Evolutionary conservation across 176 grass and related monocot genomes (phyloP).

Genomic region (Aegilops tauschii): DNA sequence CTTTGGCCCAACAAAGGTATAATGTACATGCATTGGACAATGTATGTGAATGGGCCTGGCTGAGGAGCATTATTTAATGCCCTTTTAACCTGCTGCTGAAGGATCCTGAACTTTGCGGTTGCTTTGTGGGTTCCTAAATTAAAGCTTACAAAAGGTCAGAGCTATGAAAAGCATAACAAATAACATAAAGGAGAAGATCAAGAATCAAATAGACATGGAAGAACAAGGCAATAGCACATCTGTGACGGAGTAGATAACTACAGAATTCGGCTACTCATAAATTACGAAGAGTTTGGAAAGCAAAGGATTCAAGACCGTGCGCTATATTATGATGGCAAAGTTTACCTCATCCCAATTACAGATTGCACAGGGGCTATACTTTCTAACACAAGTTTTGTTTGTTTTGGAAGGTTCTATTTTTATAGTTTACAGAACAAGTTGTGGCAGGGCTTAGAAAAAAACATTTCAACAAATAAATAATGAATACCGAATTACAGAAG

Average conservation of each 20-base stretch:
- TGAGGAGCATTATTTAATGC: slow-evolving; percentile 70
- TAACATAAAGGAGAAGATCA: slow-evolving; percentile 4
- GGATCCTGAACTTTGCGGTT: slow-evolving; percentile 79
- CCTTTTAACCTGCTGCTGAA: slow-evolving; percentile 61
- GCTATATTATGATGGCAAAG: neutral
- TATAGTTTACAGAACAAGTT: neutral
- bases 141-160: slow-evolving; percentile 25
- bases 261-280: neutral
- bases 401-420: slow-evolving; percentile 2
- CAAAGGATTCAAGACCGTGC: neutral
- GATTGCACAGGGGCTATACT: neutral
- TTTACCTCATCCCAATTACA: slow-evolving; percentile 2
- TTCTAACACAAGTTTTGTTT: slow-evolving; percentile 1
- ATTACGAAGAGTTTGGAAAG: neutral
- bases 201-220: neutral
- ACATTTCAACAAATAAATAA: neutral
- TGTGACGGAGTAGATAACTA: neutral
- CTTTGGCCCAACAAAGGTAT: slow-evolving; percentile 66
- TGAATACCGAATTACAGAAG: slow-evolving; percentile 3
- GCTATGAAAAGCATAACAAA: neutral
- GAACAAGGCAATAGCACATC: neutral
- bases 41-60: slow-evolving; percentile 92
- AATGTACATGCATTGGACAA: slow-evolving; percentile 87
- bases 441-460: neutral
- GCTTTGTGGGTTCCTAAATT: slow-evolving; percentile 76